phyloP scores from a whole-genome alignment of 2,329 filamentous ascomycete species.

The Ilyonectria robusta region DNA sequence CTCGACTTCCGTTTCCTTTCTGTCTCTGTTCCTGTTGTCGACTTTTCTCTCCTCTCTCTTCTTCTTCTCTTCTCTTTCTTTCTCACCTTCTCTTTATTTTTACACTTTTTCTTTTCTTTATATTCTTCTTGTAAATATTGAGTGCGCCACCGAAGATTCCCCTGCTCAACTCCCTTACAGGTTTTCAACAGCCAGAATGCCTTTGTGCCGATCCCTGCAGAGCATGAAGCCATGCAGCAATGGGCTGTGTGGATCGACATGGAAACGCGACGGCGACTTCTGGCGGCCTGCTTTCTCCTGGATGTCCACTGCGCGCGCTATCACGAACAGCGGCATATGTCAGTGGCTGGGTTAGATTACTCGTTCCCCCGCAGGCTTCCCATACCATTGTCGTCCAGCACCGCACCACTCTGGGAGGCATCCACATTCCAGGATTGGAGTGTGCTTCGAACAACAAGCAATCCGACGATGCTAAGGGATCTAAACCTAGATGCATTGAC shows the following conservation, averaged over 20 bases:
- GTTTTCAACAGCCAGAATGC: conserved; percentile 54
- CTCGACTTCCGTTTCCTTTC: conserved; percentile 17
- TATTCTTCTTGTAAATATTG: conserved; percentile 46
- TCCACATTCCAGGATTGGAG: conserved; percentile 62
- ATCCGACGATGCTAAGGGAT: conserved; percentile 45
- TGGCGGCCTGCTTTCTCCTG: conserved; percentile 70
- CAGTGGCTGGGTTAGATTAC: conserved; percentile 54
- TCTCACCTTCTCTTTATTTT: conserved; percentile 39
- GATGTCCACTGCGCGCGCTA: conserved; percentile 70
- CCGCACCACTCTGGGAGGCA: conserved; percentile 65
- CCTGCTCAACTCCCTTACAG: conserved; percentile 55
- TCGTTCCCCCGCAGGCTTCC: conserved; percentile 52
- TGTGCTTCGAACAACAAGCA: conserved; percentile 48
- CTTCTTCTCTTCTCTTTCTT: conserved; percentile 36
- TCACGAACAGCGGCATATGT: conserved; percentile 62
- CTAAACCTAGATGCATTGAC: conserved; percentile 54
- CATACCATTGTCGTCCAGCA: conserved; percentile 63
- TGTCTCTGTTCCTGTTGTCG: background rate
- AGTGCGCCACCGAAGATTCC: conserved; percentile 24
- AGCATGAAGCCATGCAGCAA: conserved; percentile 50
- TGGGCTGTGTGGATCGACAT: conserved; percentile 68
- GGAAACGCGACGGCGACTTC: conserved; percentile 67
- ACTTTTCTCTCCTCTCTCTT: conserved; percentile 11
- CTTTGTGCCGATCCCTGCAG: conserved; percentile 41
- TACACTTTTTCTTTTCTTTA: conserved; percentile 50